Evolutionary conservation across 2,329 filamentous ascomycete genomes (phyloP), one percentile per base, ranked within the genome.

Genomic region (Aureobasidium sp.): DNA sequence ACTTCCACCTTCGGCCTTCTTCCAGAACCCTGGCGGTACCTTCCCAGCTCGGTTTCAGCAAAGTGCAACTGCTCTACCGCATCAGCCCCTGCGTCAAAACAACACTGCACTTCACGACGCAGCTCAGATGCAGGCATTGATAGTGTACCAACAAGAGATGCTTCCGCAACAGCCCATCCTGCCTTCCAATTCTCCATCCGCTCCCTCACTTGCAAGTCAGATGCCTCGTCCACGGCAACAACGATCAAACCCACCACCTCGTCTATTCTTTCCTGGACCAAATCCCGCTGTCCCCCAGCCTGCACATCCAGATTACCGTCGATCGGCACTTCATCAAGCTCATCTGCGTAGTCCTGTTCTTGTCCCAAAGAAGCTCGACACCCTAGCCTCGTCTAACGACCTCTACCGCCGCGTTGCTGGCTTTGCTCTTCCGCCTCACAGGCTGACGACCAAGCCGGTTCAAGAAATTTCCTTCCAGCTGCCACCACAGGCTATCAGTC

Each of bases 281-380:
- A 50, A 50, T 7, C 21, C 32, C 8, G 13, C 25, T 15, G 36
- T 59, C 29, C 64, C 74, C 3, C 72, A 75, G 62, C 75, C 75
- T 36, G 71, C 74, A 11, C 68, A 73, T 29, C 76, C 80, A 4
- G 73, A 79, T 62, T 78, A 82, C 25, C 70, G 72, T 29, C 68
- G 75, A 8, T 76, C 75, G 32, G 79, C 78, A n/a, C 73, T 87
- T 8, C 85, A 87, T 67, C 83, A 86, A 70, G 78, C 80, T 48
- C 76, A 83, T 67, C 73, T 86, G 32, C 78, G 79, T 29, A 84
- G 80, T 65, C 83, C 84, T 4, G 65, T 75, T 1, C 74, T 82
- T 32, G 39, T n/a, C 55, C 37, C 39, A 21, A 58, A 57, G 54
- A 25, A 2, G 52, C n/a, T 13, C 2, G 36, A 41, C 6, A 29